Conservation (phyloP, 257 asterid genomes). For the Lycium barbarum region DNA sequence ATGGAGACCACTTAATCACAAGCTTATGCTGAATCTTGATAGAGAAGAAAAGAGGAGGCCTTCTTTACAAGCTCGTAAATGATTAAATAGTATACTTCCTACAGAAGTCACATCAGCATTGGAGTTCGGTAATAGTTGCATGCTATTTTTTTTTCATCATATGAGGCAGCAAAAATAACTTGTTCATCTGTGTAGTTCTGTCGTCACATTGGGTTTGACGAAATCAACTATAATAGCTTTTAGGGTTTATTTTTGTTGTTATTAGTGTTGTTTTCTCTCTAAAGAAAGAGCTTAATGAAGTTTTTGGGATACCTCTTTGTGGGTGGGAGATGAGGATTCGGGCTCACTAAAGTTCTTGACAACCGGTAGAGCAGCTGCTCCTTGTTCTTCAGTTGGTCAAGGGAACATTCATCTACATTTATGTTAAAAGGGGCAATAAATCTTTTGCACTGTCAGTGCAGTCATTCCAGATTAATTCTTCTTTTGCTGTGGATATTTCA, state of each 20-base stretch:
- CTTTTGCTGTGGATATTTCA: background rate
- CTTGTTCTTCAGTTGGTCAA: background rate
- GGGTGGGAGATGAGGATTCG: background rate
- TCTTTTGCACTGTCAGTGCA: background rate
- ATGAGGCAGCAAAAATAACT: background rate
- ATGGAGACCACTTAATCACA: slow-evolving; percentile 11
- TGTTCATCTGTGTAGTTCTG: background rate
- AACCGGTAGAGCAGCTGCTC: background rate
- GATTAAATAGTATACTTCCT: background rate
- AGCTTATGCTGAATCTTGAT: background rate
- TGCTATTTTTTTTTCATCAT: slow-evolving; percentile 1
- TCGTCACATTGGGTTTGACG: background rate
- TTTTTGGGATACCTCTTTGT: background rate
- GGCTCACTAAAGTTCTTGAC: background rate
- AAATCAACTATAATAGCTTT: background rate
- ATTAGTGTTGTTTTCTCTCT: background rate
- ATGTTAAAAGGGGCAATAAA: background rate
- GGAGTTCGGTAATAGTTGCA: background rate
- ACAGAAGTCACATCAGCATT: background rate
- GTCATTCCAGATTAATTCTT: background rate
- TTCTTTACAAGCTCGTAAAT: background rate
- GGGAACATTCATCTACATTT: background rate
- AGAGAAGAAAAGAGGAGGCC: background rate
- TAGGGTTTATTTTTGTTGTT: background rate
- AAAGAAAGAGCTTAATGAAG: background rate